Evolutionary conservation across 1,284 basidiomycete species (phyloP), one percentile per base, ranked within the genome.

Genomic region (Ceratobasidium theobromae): DNA sequence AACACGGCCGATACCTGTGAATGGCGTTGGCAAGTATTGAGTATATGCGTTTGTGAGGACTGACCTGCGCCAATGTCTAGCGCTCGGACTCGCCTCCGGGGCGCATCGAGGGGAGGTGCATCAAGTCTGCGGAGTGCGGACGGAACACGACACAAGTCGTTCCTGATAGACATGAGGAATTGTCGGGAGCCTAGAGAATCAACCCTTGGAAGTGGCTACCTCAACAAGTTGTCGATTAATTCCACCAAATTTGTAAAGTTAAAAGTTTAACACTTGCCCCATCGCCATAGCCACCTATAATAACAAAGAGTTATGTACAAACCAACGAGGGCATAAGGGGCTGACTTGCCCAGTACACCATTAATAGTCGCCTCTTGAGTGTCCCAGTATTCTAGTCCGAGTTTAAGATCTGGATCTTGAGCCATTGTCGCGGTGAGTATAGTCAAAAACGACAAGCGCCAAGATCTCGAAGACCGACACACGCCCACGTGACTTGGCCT

Each of bases 121-220:
- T 71, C 53, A n/a, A 81, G 76, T 16, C 79, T 79, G 33, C 77
- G 75, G 51, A 89, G 76, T 1, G 89, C 84, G 43, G 89, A 92
- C 6, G 87, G 80, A 60, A 95, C 86, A 12, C 80, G 86, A 62
- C 84, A 88, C 16, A 97, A 83, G 53, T 88, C 83, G 6, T 94
- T 93, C 57, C 89, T 78, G 58, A 96, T 80, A 69, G 86, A 82
- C 35, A 95, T 83, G 55, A 96, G 80, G 74, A 97, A 89, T 57
- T 92, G 85, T 30, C 95, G 86, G 3, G 93, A 95, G 38, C 90
- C 88, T 4, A 96, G 83, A 4, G 93, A 83, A 75, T 98, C 95
- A 69, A 97, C 80, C 52, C 93, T 84, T 0, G 95, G 94, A 6
- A 96, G 82, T 45, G 91, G 84, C 91, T 95, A 69, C 28, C n/a